Evolutionary conservation across 2,329 filamentous ascomycete genomes (phyloP), one percentile per base, ranked within the genome.

Genomic region (Escovopsis sp.): DNA sequence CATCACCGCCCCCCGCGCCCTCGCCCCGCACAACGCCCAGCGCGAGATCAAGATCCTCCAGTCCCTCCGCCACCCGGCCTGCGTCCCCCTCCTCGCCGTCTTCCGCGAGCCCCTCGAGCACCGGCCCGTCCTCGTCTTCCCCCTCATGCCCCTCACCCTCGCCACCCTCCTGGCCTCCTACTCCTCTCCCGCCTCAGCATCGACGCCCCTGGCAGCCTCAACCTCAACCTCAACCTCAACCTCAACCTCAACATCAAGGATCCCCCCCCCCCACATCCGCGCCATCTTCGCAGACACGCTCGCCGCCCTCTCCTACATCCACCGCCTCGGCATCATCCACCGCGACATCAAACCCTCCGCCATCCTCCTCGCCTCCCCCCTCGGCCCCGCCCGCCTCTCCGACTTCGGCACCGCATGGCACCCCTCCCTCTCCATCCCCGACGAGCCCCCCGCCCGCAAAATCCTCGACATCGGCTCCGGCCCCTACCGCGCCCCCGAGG

Each of bases 391-490:
- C 4, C 81, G 77, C 45, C 66, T 98, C 3, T 76, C 84, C 26
- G 90, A 98, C 55, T 96, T 98, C 59, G 88, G 90, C 34, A 92
- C 90, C 27, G 75, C 87, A 8, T 94, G 86, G 86, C 75, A 79
- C 44, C 71, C 79, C 3, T 55, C 65, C 10, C 48, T 70, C 39
- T 66, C 72, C 5, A 57, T 63, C 16, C 57, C 60, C 4, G 68
- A 71, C 12, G 90, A 98, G 52, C 68, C 77, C 1, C 63, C 73
- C 2, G 53, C 72, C 36, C 49, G 65, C 36, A 96, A 96, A 57
- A 80, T 94, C 35, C 78, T 90, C 7, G 92, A 98, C 53, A 82
- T 98, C 18, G 90, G 90, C 26, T 96, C 88, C 1, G 88, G 87
- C 0, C 74, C 81, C 33, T 98, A 98, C 58, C 76, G 92, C 15